These are phyloP conservation scores for Tricholoma saponaceum DNA, from an alignment of 768 basidiomycete genomes.

Conservation along the genomic window DNA sequence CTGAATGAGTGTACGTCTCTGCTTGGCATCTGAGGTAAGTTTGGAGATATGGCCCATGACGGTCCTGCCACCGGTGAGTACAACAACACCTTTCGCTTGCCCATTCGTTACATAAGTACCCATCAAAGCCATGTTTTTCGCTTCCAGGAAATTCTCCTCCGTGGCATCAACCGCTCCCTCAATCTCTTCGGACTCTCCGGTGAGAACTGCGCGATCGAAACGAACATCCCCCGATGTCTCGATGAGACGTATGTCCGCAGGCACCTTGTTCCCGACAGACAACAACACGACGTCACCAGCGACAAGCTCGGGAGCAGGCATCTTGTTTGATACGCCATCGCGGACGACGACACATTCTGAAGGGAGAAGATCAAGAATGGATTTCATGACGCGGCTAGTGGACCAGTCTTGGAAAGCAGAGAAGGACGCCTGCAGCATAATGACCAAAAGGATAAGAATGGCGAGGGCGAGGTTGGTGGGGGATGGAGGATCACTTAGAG, in stretches of 20 bases:
- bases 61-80: constrained; percentile 39
- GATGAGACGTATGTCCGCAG: constrained; percentile 48
- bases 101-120: constrained; percentile 41
- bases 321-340: constrained; percentile 11
- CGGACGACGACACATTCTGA: constrained; percentile 14
- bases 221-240: constrained; percentile 47
- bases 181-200: constrained; percentile 45
- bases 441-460: constrained; percentile 12
- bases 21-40: constrained; percentile 43
- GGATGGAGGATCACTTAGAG: constrained; percentile 8
- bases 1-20: constrained; percentile 44
- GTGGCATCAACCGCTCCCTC: constrained; percentile 42
- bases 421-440: constrained; percentile 10
- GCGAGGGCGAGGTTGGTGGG: constrained; percentile 17
- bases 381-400: constrained; percentile 16
- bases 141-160: constrained; percentile 46
- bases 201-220: constrained; percentile 51
- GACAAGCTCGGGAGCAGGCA: constrained; percentile 11
- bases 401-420: constrained; percentile 16
- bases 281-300: constrained; percentile 14
- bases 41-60: constrained; percentile 53
- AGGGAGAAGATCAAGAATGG: constrained; percentile 15
- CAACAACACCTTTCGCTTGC: constrained; percentile 35
- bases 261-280: constrained; percentile 15
- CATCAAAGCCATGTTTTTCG: constrained; percentile 44